Percentiles rank a stretch among this genome's conserved stretches.
phyloP scores from a whole-genome alignment of 1,139 yeast genomes.

The Ogataea hybrid region DNA sequence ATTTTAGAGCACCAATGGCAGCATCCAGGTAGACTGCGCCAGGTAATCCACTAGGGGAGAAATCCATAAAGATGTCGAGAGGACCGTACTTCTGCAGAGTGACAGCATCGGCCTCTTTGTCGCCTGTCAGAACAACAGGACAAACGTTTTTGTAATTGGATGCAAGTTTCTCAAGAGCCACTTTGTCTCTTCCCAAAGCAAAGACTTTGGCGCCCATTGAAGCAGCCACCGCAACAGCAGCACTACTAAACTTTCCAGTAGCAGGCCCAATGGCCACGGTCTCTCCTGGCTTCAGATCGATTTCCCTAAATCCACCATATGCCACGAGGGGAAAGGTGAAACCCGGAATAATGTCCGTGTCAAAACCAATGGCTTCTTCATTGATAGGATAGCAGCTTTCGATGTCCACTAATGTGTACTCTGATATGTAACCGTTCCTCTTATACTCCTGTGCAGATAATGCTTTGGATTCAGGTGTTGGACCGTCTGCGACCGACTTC shows the following conservation, averaged over 20 bases:
- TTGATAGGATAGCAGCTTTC: conserved; percentile 2
- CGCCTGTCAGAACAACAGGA: not conserved
- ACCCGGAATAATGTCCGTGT: not conserved
- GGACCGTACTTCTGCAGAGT: conserved; percentile 2
- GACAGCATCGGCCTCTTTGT: not conserved
- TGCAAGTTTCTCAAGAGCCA: not conserved
- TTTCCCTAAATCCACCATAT: conserved; percentile 2
- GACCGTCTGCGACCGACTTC: conserved; percentile 2
- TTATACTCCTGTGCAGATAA: not conserved
- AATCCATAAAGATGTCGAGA: conserved; percentile 6
- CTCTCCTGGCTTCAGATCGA: conserved; percentile 8
- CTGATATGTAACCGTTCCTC: conserved; percentile 5
- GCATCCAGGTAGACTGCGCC: too few species aligned
- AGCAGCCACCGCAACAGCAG: conserved; percentile 11
- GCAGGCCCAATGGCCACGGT: conserved; percentile 10
- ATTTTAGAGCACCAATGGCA: not conserved
- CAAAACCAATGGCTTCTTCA: not conserved
- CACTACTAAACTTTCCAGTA: conserved; percentile 9
- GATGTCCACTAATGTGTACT: conserved; percentile 2
- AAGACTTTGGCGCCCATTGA: conserved; percentile 12
- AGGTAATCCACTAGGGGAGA: too few species aligned
- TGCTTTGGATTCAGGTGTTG: not conserved
- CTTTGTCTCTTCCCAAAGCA: conserved; percentile 7
- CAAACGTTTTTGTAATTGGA: too few species aligned
- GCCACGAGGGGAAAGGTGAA: not conserved